Evolutionary conservation across 129 eudicot genomes (phyloP).

Genomic region (Centella asiatica): DNA sequence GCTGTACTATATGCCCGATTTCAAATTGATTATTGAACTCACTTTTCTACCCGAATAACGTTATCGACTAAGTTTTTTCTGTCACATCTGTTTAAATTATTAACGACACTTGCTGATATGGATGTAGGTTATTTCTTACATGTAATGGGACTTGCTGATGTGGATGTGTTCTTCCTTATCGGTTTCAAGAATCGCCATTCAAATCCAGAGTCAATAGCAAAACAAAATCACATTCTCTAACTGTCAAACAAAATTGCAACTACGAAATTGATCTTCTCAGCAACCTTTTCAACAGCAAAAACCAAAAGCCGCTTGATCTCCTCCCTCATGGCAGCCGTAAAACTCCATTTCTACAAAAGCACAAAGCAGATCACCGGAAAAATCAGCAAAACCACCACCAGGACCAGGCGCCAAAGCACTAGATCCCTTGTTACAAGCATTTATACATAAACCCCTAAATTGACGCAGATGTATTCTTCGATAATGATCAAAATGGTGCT

Average conservation of each 20-base stretch:
- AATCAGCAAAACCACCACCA: conserved; percentile 34
- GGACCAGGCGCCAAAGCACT: conserved; percentile 40
- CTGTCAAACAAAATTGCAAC: not conserved
- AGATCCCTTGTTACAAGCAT: conserved; percentile 57
- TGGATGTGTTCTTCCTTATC: too few species aligned
- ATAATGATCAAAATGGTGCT: not conserved
- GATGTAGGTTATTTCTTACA: too few species aligned
- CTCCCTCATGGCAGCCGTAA: conserved; percentile 46
- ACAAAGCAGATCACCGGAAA: conserved; percentile 35
- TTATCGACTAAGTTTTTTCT: too few species aligned
- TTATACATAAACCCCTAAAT: conserved; percentile 33
- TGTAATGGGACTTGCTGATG: too few species aligned
- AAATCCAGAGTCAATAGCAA: too few species aligned
- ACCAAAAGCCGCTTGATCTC: conserved; percentile 54
- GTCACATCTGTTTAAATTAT: too few species aligned
- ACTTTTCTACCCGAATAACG: too few species aligned
- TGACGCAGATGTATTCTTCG: conserved; percentile 17
- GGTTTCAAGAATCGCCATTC: too few species aligned
- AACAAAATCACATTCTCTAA: not conserved
- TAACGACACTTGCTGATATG: too few species aligned
- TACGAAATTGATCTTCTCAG: conserved; percentile 28
- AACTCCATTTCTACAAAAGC: conserved; percentile 53
- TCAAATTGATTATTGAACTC: too few species aligned
- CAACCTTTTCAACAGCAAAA: conserved; percentile 52
- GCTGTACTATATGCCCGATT: too few species aligned